Base-by-base conservation (phyloP, 2,329 filamentous ascomycete genomes). In the Leptographium galeiforme region DNA sequence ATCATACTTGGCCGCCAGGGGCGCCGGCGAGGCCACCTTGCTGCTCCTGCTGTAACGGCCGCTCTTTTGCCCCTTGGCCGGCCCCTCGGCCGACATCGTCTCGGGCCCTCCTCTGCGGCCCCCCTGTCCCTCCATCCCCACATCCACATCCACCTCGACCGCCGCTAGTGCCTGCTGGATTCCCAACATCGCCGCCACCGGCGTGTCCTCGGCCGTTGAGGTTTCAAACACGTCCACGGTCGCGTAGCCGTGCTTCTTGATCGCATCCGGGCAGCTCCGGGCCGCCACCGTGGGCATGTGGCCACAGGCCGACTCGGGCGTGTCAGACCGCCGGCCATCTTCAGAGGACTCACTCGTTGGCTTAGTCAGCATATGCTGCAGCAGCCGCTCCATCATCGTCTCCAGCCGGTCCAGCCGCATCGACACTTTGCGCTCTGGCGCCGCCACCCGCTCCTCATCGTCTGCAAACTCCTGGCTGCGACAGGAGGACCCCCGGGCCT, bases 401-500 rank as follows among this genome's bases (percentile, higher is more conserved):
- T 77, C 74, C 4, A 77, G 65, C 0, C 70, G 67, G 19, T 66
- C 69, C 4, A 77, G 64, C 2, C 73, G 67, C 56, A 73, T 70
- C 0, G 67, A 63, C 5, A 74, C 59, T 36, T 68, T 66, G 41
- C 65, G 64, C 55, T 74, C 72, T 2, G 68, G 61, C n/a, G 47
- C 48, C 25, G 59, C 43, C 51, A 53, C 60, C 12, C 62, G 57
- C 13, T 52, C 25, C 25, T 25, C 38, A 34, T 68, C 66, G 34
- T 74, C 68, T 6, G 63, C 62, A 54, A 69, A 70, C 57, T 75
- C 71, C 60, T 75, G 73, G 59, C 71, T 72, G 49, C 72, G 63
- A 56, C 73, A 75, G 10, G 58, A 56, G 0, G 66, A 64, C 4
- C 68, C 67, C 30, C 73, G 68, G 13, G 67, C 61, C 44, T 70